These are phyloP conservation scores for Oemleria cerasiformis DNA, from an alignment of 306 rosid species.

Conservation along the genomic window DNA sequence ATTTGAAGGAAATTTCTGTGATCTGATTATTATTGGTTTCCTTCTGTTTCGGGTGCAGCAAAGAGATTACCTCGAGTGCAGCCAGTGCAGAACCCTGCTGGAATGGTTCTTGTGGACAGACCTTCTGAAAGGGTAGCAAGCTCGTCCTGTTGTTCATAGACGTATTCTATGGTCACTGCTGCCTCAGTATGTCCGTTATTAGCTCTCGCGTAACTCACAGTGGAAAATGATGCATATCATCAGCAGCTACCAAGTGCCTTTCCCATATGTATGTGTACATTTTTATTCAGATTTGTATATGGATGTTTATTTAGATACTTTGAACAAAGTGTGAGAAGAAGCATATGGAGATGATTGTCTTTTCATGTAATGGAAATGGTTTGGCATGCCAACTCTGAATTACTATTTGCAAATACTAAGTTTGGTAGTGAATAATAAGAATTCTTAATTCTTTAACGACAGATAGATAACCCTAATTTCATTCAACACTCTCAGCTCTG, in stretches of 20 bases:
- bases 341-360: constrained; percentile 12
- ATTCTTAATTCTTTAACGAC: neutral
- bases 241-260: constrained; percentile 1
- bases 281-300: constrained; percentile 30
- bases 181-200: neutral
- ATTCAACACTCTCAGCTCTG: too few species aligned
- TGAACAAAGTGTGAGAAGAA: constrained; percentile 22
- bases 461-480: too few species aligned
- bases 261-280: constrained; percentile 25
- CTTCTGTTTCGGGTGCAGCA: constrained; percentile 26
- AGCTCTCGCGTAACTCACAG: constrained; percentile 9
- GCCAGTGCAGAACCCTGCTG: constrained; percentile 48
- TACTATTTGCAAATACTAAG: neutral
- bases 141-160: constrained; percentile 47
- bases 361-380: constrained; percentile 24
- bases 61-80: constrained; percentile 54
- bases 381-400: constrained; percentile 22
- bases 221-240: constrained; percentile 7
- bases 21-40: constrained; percentile 1
- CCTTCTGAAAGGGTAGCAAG: constrained; percentile 53
- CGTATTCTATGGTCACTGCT: neutral
- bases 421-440: constrained; percentile 3
- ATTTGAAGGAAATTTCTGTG: neutral
- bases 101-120: constrained; percentile 56
- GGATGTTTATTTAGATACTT: constrained; percentile 24